Conservation (phyloP, 768 basidiomycete genomes). For the Tylopilus felleus region DNA sequence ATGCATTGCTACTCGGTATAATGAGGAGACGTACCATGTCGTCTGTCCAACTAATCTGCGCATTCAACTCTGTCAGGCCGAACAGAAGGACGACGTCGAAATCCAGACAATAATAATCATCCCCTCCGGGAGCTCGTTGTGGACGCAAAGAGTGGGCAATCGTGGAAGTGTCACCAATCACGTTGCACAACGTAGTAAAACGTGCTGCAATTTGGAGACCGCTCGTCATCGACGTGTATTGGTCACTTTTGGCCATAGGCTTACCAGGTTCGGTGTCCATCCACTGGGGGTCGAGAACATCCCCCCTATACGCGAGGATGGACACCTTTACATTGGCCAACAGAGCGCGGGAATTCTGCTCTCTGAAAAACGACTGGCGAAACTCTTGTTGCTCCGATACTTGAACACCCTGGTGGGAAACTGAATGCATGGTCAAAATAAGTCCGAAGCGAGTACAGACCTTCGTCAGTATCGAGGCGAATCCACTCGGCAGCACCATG, state of each 20-base stretch:
- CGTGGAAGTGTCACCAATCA: constrained; percentile 9
- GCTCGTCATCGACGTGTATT: background rate
- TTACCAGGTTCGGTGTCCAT: constrained; percentile 13
- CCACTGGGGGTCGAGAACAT: constrained; percentile 5
- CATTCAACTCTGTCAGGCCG: constrained; percentile 44
- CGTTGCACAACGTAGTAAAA: constrained; percentile 13
- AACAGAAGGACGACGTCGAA: constrained; percentile 39
- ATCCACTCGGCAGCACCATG: constrained; percentile 31
- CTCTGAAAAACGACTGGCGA: constrained; percentile 3
- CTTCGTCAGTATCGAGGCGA: constrained; percentile 35
- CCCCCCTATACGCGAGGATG: constrained; percentile 19
- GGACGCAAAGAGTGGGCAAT: background rate
- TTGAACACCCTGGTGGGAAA: constrained; percentile 7
- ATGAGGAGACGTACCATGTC: constrained; percentile 19
- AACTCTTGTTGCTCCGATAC: constrained; percentile 23
- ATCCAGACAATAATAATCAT: constrained; percentile 13
- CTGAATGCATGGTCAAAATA: background rate
- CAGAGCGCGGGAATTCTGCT: background rate
- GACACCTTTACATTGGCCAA: background rate
- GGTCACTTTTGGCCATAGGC: background rate
- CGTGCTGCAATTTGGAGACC: background rate
- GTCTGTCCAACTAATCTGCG: constrained; percentile 42
- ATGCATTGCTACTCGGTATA: background rate
- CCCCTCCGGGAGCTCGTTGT: background rate
- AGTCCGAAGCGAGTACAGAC: constrained; percentile 8